Base-by-base conservation (phyloP, 768 basidiomycete species). In the Suillus bovinus region DNA sequence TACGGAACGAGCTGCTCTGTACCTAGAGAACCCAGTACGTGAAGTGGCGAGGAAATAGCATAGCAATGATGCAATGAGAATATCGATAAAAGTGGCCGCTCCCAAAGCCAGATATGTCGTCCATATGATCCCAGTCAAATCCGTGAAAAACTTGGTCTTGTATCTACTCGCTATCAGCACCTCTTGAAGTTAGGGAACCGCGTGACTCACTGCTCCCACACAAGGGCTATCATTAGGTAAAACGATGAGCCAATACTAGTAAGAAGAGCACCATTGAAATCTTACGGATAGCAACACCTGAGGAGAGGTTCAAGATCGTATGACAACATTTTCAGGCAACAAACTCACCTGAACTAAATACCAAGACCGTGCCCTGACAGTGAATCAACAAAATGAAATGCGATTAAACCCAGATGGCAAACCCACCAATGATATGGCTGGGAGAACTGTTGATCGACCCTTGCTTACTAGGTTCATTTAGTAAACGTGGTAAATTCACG, bases 11-110 rank as follows among this genome's bases (percentile, higher is more conserved):
- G 20, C 1, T 20, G 17, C 17, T 20, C 17, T 20, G 17, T 31
- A 20, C 50, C 50, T 52, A 31, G 50, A 31, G 50, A 52, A 52
- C 50, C 50, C 50, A 11, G 50, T 52, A 31, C 50, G 50, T 17
- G 50, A 52, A 29, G 50, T 52, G 10, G 50, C 50, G 17, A 52
- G 50, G 10, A 52, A 29, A 52, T 52, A 52, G 5, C 50, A 52
- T 31, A 52, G 17, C 9, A 29, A 20, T 31, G 50, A 52, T 31
- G 50, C 50, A 5, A 52, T 52, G 2, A 52, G 9, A 1, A 52
- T 2, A 20, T 52, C 50, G 5, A 52, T 9, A 20, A 52, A 52
- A 20, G 17, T 31, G 17, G 27, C 27, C 4, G 50, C 17, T 10
- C 50, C 27, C 29, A 52, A 31, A 5, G 50, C 10, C 29, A 29